phyloP scores from a whole-genome alignment of 2,329 filamentous ascomycete genomes.

The Nemania diffusa region DNA sequence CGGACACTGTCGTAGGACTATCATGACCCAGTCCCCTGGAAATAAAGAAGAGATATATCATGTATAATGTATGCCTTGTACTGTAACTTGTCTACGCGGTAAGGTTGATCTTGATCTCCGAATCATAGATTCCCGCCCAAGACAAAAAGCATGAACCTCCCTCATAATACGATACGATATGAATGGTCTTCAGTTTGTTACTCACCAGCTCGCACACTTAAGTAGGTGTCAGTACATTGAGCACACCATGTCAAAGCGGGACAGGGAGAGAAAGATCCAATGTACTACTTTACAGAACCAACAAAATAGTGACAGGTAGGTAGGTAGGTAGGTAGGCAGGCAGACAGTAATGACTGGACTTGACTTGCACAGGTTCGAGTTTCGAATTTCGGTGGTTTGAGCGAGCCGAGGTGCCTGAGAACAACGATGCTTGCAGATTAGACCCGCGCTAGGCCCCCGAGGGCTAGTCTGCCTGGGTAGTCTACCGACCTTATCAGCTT shows the following conservation, averaged over 20 bases:
- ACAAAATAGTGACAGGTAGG: background rate
- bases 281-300: background rate
- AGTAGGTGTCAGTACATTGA: background rate
- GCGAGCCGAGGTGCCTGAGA: conserved; percentile 41
- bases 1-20: conserved; percentile 3
- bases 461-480: background rate
- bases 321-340: no score
- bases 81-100: background rate
- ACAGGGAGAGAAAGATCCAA: background rate
- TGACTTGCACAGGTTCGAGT: conserved; percentile 16
- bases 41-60: conserved; percentile 10
- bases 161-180: background rate
- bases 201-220: background rate
- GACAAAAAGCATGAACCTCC: no score
- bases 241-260: background rate
- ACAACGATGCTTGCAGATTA: conserved; percentile 31
- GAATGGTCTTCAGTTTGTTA: background rate
- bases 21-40: conserved; percentile 10
- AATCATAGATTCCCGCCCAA: background rate
- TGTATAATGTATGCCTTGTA: background rate
- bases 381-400: conserved; percentile 40
- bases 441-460: conserved; percentile 33
- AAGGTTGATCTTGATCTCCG: background rate
- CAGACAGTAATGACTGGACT: background rate
- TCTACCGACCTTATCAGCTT: conserved; percentile 28